phyloP scores from a whole-genome alignment of 345 rosid species.

The Mangifera indica region DNA sequence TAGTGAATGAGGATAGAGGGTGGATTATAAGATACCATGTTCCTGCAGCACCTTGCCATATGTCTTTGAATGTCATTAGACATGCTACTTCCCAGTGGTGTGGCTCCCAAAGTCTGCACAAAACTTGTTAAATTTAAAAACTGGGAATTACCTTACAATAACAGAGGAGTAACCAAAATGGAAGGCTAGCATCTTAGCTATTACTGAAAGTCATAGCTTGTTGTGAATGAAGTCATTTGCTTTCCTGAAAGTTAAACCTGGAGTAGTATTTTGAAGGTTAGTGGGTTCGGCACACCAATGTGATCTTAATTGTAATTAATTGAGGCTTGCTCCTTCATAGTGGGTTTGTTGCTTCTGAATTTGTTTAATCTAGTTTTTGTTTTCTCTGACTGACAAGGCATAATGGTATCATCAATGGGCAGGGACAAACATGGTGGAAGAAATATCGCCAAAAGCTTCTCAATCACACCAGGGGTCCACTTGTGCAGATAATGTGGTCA shows the following conservation, averaged over 20 bases:
- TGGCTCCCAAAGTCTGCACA: neutral
- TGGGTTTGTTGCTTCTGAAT: neutral
- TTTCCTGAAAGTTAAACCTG: constrained; percentile 4
- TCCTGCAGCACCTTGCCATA: neutral
- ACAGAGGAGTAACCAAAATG: neutral
- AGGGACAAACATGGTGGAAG: constrained; percentile 97
- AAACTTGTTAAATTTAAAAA: neutral
- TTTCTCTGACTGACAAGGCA: constrained; percentile 54
- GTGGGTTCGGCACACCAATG: neutral
- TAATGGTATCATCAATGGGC: constrained; percentile 94
- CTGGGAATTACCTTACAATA: neutral
- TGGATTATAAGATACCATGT: constrained; percentile 1
- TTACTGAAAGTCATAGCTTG: neutral
- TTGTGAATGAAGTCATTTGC: neutral
- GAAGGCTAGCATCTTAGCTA: neutral
- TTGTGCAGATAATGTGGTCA: constrained; percentile 94
- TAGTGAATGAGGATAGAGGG: neutral
- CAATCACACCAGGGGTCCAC: constrained; percentile 93
- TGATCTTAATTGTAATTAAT: neutral
- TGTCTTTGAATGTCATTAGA: constrained; percentile 2
- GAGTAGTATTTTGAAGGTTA: neutral
- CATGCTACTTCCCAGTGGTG: neutral
- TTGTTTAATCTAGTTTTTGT: neutral
- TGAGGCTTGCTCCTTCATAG: constrained; percentile 3
- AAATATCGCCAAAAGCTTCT: constrained; percentile 89